A percentile compares a stretch with the other conserved stretches of the same genome.
Conservation (phyloP, 352 stramenopile genomes). For the Pythium phragmiticola region DNA sequence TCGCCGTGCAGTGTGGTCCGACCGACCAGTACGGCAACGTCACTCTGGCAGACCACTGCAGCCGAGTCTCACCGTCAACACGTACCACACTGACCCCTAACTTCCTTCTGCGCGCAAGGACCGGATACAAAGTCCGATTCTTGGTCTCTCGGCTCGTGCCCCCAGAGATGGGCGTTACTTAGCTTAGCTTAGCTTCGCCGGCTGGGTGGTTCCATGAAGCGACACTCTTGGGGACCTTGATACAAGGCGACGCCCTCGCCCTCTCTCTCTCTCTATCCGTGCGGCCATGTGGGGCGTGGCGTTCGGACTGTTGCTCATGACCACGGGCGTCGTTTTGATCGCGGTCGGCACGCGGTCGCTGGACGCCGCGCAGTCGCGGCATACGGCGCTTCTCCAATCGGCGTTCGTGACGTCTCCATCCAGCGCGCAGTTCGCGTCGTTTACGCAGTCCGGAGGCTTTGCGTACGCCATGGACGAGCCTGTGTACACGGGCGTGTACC, state of each 20-base stretch:
- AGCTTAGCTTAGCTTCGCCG: background rate
- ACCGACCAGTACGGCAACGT: background rate
- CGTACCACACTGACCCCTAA: no score
- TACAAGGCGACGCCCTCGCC: background rate
- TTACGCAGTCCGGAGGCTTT: constrained; percentile 34
- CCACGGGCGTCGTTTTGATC: constrained; percentile 28
- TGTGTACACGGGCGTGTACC: constrained; percentile 56
- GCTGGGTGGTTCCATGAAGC: background rate
- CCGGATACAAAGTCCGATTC: no score
- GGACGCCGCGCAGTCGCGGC: constrained; percentile 17
- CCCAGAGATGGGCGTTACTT: background rate
- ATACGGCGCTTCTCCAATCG: constrained; percentile 8
- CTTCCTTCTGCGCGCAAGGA: no score
- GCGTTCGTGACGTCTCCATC: constrained; percentile 2
- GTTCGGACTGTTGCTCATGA: constrained; percentile 26
- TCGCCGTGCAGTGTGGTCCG: constrained; percentile 25
- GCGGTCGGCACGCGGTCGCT: constrained; percentile 28
- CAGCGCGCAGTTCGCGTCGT: constrained; percentile 8
- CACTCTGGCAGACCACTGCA: constrained; percentile 24
- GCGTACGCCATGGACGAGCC: constrained; percentile 50
- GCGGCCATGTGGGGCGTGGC: constrained; percentile 31
- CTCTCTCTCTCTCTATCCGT: background rate
- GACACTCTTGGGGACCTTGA: constrained; percentile 1
- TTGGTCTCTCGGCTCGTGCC: no score
- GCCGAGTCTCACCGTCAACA: background rate